Percentiles rank a stretch among this genome's conserved stretches.
These are phyloP conservation scores for Fraxinus baroniana DNA, from an alignment of 305 asterid genomes.

Conservation along the genomic window DNA sequence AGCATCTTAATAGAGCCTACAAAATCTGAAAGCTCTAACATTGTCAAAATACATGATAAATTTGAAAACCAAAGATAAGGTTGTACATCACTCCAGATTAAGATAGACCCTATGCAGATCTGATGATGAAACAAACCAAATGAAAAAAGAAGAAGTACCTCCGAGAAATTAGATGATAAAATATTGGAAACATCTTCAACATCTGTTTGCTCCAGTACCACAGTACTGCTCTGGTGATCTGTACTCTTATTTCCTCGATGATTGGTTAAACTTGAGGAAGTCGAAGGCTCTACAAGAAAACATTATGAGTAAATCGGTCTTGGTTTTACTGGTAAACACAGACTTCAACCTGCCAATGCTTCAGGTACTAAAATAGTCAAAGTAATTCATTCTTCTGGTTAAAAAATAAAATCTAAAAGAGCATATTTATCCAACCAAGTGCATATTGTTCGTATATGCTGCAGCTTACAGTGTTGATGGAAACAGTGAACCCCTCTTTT, in stretches of 20 bases:
- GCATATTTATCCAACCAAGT: background rate
- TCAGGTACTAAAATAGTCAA: background rate
- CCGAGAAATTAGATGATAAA: slow-evolving; percentile 60
- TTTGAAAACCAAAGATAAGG: background rate
- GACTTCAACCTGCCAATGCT: background rate
- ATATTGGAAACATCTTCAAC: slow-evolving; percentile 52
- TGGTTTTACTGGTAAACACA: slow-evolving; percentile 19
- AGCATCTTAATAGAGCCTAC: background rate
- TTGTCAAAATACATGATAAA: background rate
- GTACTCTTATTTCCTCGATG: slow-evolving; percentile 25
- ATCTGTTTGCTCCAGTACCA: slow-evolving; percentile 39
- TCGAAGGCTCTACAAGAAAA: slow-evolving; percentile 62
- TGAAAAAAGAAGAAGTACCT: slow-evolving; percentile 41
- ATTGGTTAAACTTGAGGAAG: slow-evolving; percentile 32
- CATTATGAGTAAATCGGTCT: background rate
- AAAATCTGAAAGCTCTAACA: background rate
- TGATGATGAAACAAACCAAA: background rate
- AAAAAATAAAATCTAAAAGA: background rate
- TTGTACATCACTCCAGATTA: background rate
- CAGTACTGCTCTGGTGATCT: slow-evolving; percentile 22
- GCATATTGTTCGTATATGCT: background rate
- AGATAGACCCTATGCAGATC: background rate
- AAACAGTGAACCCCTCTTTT: background rate
- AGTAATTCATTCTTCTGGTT: background rate
- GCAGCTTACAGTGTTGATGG: background rate